Conservation (phyloP, 148 eudicot species). For the Hydrangea macrophylla region DNA sequence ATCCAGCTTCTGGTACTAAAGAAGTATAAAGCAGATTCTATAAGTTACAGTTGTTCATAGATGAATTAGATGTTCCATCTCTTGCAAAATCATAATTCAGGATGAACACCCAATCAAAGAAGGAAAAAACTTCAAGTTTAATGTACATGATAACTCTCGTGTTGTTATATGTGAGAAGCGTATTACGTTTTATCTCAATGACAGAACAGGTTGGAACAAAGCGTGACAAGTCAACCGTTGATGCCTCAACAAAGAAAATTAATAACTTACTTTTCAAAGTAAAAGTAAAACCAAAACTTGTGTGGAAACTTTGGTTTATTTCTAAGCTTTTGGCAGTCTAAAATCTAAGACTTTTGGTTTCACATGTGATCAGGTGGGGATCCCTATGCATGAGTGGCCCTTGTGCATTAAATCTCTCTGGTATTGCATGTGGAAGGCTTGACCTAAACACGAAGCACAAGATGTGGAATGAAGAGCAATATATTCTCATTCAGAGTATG, state of each 20-base stretch:
- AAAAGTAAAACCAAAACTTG: slow-evolving; percentile 48
- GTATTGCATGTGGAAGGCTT: slow-evolving; percentile 90
- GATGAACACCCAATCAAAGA: neutral
- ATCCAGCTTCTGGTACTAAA: no score
- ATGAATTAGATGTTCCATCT: no score
- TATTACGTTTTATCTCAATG: slow-evolving; percentile 12
- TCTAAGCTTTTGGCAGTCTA: neutral
- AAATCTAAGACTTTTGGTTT: neutral
- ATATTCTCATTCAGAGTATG: no score
- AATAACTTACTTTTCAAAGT: slow-evolving; percentile 70
- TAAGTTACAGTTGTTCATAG: neutral
- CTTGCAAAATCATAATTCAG: no score
- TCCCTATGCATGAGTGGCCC: slow-evolving; percentile 89
- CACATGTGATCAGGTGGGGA: slow-evolving; percentile 62
- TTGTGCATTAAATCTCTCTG: slow-evolving; percentile 89
- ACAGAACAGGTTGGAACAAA: slow-evolving; percentile 64
- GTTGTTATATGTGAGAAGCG: neutral
- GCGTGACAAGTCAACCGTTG: slow-evolving; percentile 65
- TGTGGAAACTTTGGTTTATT: neutral
- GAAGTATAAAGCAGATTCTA: neutral
- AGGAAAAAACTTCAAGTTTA: neutral
- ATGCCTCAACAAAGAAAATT: slow-evolving; percentile 66
- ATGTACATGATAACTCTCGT: no score
- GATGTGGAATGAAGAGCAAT: no score
- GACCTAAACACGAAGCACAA: no score